phyloP scores from a whole-genome alignment of 108 stramenopile genomes.

The Cyclotella choctawhatcheeana region DNA sequence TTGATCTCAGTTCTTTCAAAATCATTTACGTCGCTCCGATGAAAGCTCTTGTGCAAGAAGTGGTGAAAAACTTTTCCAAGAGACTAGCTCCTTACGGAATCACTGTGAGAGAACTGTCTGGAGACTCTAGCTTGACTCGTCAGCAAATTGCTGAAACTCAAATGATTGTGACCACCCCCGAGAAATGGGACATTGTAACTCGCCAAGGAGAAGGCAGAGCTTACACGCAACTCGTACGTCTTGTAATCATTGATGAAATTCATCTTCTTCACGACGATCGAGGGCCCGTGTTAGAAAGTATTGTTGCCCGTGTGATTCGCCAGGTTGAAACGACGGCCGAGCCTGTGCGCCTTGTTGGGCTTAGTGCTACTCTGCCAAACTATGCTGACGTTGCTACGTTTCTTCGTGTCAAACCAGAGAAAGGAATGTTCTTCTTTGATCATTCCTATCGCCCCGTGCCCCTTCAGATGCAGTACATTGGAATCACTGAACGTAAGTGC shows the following conservation, averaged over 20 bases:
- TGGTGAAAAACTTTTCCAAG: slow-evolving; percentile 94
- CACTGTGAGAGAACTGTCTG: slow-evolving; percentile 95
- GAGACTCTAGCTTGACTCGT: slow-evolving; percentile 96
- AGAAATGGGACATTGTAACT: slow-evolving; percentile 99
- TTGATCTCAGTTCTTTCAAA: slow-evolving; percentile 93
- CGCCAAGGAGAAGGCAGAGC: slow-evolving; percentile 98
- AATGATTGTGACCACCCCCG: slow-evolving; percentile 98
- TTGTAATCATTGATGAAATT: slow-evolving; percentile 99
- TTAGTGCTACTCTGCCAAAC: slow-evolving; percentile 99
- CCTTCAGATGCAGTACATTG: slow-evolving; percentile 99
- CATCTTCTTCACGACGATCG: slow-evolving; percentile 99
- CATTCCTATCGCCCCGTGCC: slow-evolving; percentile 99
- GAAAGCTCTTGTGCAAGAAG: slow-evolving; percentile 99
- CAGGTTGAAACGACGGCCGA: slow-evolving; percentile 96
- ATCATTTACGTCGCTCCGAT: slow-evolving; percentile 99
- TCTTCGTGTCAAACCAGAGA: slow-evolving; percentile 95
- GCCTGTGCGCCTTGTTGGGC: slow-evolving; percentile 94
- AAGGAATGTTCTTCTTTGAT: slow-evolving; percentile 99
- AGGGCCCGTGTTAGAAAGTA: slow-evolving; percentile 97
- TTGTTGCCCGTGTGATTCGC: slow-evolving; percentile 95
- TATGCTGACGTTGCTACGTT: slow-evolving; percentile 99
- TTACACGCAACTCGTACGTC: slow-evolving; percentile 96
- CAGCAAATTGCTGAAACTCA: slow-evolving; percentile 98
- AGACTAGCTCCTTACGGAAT: slow-evolving; percentile 90
- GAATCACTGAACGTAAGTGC: slow-evolving; percentile 89